Evolutionary conservation across 495 filamentous ascomycete genomes (phyloP).

Genomic region (Daldinia caldariorum): DNA sequence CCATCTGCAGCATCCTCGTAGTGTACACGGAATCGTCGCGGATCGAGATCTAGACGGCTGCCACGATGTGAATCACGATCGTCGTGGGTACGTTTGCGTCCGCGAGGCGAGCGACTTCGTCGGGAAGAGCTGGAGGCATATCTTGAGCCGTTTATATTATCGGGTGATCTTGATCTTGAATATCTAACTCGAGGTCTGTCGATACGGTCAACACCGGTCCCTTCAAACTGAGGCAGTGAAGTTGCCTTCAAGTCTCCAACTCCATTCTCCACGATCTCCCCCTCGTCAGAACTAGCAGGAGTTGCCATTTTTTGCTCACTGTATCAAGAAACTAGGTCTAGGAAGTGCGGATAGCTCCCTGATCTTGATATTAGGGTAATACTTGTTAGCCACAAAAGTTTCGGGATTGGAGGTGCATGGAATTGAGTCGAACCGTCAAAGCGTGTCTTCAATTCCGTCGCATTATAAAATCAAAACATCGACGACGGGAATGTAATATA

Average conservation of each 20-base stretch:
- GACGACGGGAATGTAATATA: conserved; percentile 8
- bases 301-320: conserved; percentile 57
- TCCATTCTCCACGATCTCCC: conserved; percentile 83
- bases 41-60: conserved; percentile 58
- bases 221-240: conserved; percentile 62
- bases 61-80: conserved; percentile 66
- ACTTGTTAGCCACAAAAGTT: conserved; percentile 45
- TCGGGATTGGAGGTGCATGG: conserved; percentile 45
- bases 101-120: conserved; percentile 62
- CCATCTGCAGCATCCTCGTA: conserved; percentile 65
- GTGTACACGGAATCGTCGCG: conserved; percentile 68
- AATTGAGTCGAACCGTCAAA: conserved; percentile 61
- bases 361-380: conserved; percentile 39
- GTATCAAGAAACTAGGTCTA: conserved; percentile 46
- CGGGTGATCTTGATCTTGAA: conserved; percentile 75
- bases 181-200: conserved; percentile 75
- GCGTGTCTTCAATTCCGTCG: conserved; percentile 47
- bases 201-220: conserved; percentile 71
- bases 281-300: conserved; percentile 75
- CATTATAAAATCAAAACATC: conserved; percentile 35
- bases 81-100: conserved; percentile 75
- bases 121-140: conserved; percentile 65
- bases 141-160: conserved; percentile 79
- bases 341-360: conserved; percentile 36
- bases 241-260: conserved; percentile 68